phyloP scores from a whole-genome alignment of 2,329 filamentous ascomycete species.

The Aspergillus ochraceoroseus region DNA sequence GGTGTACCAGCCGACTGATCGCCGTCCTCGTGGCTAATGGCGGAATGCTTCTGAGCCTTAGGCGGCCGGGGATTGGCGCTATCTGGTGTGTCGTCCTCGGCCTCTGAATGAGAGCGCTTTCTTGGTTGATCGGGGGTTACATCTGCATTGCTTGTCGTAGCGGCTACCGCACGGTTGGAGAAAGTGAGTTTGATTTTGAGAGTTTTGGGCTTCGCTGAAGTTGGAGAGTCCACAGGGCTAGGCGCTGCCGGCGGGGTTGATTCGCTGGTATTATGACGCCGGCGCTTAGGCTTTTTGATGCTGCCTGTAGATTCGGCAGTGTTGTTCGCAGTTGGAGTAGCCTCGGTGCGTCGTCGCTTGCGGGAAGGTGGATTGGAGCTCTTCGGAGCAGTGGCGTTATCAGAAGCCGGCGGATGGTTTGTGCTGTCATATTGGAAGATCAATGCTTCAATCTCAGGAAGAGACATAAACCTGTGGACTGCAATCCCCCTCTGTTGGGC shows the following conservation, averaged over 20 bases:
- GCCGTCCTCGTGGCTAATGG: neutral
- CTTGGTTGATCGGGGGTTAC: constrained; percentile 6
- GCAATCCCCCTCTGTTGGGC: constrained; percentile 21
- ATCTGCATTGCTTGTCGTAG: neutral
- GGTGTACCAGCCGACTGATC: neutral
- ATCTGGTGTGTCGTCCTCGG: constrained; percentile 6
- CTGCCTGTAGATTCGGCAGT: constrained; percentile 5
- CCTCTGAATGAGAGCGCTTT: constrained; percentile 19
- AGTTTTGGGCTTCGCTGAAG: constrained; percentile 9
- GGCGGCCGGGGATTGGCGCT: constrained; percentile 5
- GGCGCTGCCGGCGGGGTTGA: constrained; percentile 1
- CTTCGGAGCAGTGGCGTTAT: neutral
- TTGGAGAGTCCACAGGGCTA: neutral
- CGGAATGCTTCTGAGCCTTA: constrained; percentile 6
- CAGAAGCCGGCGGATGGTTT: neutral
- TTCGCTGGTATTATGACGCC: constrained; percentile 14
- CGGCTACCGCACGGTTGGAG: constrained; percentile 8
- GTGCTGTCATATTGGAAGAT: constrained; percentile 19
- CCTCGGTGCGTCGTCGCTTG: constrained; percentile 19
- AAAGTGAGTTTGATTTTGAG: constrained; percentile 17
- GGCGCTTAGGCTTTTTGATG: constrained; percentile 14
- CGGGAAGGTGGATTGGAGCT: constrained; percentile 12
- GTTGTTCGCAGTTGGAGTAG: neutral
- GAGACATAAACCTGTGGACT: constrained; percentile 19
- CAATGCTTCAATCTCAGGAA: constrained; percentile 20